Conservation (phyloP, 805 yeast species). For the Myxozyma sirexii region DNA sequence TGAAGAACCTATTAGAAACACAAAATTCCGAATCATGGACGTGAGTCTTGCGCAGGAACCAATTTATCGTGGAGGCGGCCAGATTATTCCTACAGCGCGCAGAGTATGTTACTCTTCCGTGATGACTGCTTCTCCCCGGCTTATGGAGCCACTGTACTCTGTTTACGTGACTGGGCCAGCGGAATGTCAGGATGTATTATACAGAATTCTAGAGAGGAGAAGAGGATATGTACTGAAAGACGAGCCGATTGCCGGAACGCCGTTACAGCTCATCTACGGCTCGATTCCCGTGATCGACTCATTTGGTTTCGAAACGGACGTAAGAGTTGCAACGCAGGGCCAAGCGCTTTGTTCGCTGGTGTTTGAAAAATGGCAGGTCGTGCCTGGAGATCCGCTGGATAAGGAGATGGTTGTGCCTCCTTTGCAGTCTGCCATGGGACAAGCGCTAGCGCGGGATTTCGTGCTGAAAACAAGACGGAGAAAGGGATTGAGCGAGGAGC, state of each 20-base stretch:
- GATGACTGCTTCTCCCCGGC: constrained; percentile 72
- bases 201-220: constrained; percentile 57
- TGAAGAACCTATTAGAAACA: constrained; percentile 74
- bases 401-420: constrained; percentile 61
- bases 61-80: constrained; percentile 55
- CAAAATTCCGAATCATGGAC: constrained; percentile 71
- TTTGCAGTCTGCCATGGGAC: constrained; percentile 71
- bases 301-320: constrained; percentile 83
- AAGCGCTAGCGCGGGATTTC: constrained; percentile 81
- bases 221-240: constrained; percentile 64
- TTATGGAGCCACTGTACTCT: constrained; percentile 79
- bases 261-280: constrained; percentile 62
- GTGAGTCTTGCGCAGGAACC: constrained; percentile 54
- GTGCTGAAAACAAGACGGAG: constrained; percentile 85
- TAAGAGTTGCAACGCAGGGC: constrained; percentile 76
- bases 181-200: constrained; percentile 53
- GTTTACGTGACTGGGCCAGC: constrained; percentile 60
- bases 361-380: constrained; percentile 72
- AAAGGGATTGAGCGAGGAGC: constrained; percentile 80
- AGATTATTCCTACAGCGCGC: constrained; percentile 78
- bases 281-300: constrained; percentile 87
- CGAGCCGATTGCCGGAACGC: constrained; percentile 71
- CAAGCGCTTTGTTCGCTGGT: constrained; percentile 68
- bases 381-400: constrained; percentile 93
- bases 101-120: constrained; percentile 83